A percentile compares a stretch with the other conserved stretches of the same genome.
phyloP scores from a whole-genome alignment of 1,139 yeast genomes.

The Scheffersomyces quercinus region DNA sequence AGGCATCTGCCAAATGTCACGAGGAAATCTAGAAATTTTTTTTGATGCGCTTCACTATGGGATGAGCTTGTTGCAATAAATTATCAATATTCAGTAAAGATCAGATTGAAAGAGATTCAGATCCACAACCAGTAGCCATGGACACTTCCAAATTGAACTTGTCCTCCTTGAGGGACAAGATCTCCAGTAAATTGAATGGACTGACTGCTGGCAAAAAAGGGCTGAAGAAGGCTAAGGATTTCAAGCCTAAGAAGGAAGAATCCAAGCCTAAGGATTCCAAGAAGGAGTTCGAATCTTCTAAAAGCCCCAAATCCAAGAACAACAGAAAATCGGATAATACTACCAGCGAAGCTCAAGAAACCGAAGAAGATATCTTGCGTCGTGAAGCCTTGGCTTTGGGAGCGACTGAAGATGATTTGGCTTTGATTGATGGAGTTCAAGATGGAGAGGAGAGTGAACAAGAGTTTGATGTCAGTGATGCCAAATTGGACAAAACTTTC shows the following conservation, averaged over 20 bases:
- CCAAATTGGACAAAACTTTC: constrained; percentile 47
- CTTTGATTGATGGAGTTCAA: constrained; percentile 49
- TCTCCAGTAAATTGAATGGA: constrained; percentile 43
- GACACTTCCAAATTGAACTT: constrained; percentile 41
- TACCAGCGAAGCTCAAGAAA: constrained; percentile 8
- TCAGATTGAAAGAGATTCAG: not conserved
- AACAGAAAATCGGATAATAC: constrained; percentile 9
- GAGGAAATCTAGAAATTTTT: too few species aligned
- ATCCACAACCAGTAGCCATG: constrained; percentile 18
- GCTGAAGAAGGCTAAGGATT: constrained; percentile 22
- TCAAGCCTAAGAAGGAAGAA: constrained; percentile 17
- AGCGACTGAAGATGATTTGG: constrained; percentile 67
- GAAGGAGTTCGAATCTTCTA: constrained; percentile 6
- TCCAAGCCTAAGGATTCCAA: constrained; percentile 7
- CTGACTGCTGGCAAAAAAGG: constrained; percentile 11
- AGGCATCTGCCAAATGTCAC: too few species aligned
- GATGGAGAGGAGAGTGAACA: constrained; percentile 65
- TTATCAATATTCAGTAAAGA: too few species aligned
- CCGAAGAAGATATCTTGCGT: constrained; percentile 48
- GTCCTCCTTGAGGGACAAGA: constrained; percentile 59
- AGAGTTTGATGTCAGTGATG: constrained; percentile 48
- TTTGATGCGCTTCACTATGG: too few species aligned
- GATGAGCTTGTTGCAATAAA: too few species aligned
- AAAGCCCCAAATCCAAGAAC: constrained; percentile 11
- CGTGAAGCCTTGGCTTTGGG: constrained; percentile 71